Conservation (phyloP, 208 protist genomes). For the Giardia duodenalis region DNA sequence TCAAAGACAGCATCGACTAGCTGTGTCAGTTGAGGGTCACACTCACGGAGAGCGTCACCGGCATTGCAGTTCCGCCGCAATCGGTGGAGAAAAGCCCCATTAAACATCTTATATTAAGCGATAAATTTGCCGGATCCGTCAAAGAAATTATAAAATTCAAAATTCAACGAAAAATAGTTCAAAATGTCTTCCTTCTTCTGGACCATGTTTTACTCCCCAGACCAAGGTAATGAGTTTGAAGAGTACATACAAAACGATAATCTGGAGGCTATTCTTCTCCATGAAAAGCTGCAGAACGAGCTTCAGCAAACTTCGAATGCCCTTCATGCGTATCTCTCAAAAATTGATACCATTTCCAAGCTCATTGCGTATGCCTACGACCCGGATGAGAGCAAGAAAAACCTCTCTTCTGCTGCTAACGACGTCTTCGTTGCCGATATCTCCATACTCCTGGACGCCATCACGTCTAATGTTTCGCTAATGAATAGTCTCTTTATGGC, state of each 20-base stretch:
- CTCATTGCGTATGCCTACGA: not conserved
- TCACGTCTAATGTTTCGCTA: not conserved
- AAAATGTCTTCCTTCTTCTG: slow-evolving; percentile 7
- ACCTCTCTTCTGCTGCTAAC: slow-evolving; percentile 3
- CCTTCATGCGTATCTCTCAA: not conserved
- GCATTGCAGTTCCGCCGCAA: too few relatives aligned
- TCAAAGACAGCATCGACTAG: not conserved
- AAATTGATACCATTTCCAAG: not conserved
- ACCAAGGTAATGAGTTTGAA: not conserved
- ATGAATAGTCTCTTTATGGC: not conserved
- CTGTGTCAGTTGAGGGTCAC: not conserved
- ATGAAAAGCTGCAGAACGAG: not conserved
- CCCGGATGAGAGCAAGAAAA: not conserved
- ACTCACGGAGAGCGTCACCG: too few relatives aligned
- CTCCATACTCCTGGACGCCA: not conserved
- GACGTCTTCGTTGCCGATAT: slow-evolving; percentile 21
- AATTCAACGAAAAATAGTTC: not conserved
- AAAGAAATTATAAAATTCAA: too few relatives aligned
- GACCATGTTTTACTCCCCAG: not conserved
- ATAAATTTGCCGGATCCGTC: too few relatives aligned
- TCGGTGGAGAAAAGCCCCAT: too few relatives aligned
- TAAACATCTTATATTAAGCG: too few relatives aligned
- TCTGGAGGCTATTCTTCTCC: not conserved
- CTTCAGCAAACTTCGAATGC: not conserved
- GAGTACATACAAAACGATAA: not conserved